A percentile compares a stretch with the other conserved stretches of the same genome.
phyloP scores from a whole-genome alignment of 441 rosid species.

The Adansonia rubrostipa region DNA sequence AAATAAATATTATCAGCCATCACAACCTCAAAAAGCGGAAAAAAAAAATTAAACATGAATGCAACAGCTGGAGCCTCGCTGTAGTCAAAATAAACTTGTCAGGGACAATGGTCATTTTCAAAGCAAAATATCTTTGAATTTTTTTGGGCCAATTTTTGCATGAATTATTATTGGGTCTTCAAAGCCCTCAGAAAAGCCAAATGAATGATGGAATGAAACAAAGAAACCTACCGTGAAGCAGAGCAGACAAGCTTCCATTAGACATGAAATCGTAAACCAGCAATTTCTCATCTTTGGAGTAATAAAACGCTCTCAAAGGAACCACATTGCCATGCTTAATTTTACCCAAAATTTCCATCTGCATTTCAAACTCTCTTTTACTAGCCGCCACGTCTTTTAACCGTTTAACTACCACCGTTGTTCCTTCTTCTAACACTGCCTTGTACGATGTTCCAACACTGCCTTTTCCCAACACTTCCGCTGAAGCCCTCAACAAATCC shows the following conservation, averaged over 20 bases:
- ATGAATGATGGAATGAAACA: not conserved
- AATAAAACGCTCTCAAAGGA: slow-evolving; percentile 80
- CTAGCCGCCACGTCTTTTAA: slow-evolving; percentile 72
- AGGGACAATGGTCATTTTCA: not conserved
- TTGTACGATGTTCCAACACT: slow-evolving; percentile 93
- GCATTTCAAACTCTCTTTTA: slow-evolving; percentile 75
- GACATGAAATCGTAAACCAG: slow-evolving; percentile 83
- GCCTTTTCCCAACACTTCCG: slow-evolving; percentile 94
- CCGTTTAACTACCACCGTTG: slow-evolving; percentile 87
- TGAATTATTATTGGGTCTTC: not conserved
- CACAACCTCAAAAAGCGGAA: not conserved
- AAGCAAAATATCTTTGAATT: not conserved
- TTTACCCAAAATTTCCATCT: slow-evolving; percentile 75
- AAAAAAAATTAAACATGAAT: not conserved
- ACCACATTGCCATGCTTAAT: slow-evolving; percentile 74
- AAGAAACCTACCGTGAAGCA: slow-evolving; percentile 75
- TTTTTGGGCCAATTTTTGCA: not conserved
- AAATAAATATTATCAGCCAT: not conserved
- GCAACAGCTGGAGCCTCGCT: not conserved
- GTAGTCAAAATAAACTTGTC: too few relatives aligned
- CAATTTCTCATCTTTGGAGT: slow-evolving; percentile 85
- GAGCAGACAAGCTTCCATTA: slow-evolving; percentile 85
- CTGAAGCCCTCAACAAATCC: slow-evolving; percentile 89
- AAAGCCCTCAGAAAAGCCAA: too few relatives aligned
- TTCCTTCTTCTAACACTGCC: slow-evolving; percentile 92